Evolutionary conservation across 2,329 filamentous ascomycete species (phyloP), one percentile per base, ranked within the genome.

Genomic region (Pleomassaria siparia): DNA sequence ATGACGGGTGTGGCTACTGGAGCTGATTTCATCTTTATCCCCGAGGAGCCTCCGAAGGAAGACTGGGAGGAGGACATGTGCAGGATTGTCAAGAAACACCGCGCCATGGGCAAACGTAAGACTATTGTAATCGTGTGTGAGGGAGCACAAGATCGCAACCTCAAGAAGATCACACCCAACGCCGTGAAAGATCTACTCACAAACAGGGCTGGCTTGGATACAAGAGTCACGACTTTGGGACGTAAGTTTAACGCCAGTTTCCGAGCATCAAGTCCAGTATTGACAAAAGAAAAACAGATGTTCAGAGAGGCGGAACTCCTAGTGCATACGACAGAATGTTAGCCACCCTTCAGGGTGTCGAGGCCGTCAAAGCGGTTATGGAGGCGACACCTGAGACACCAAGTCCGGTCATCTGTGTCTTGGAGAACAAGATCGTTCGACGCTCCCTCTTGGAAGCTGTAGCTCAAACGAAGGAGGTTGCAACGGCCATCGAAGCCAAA

Each of bases 51-150:
- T 49, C 89, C 90, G 37, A 80, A 84, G 50, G 84, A 89, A 53
- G 87, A 92, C 63, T 99, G 94, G 94, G 84, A 88, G 69, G 82
- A 89, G 50, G 86, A 95, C 50, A 96, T 96, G 91, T 88, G 84
- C 64, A 74, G 78, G 18, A 85, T 96, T 47, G 49, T 56, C 45
- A 54, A 61, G 53, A 67, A 94, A 85, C 94, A 97, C 74, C 86
- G 94, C 56, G 78, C 80, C 53, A 80, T 90, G 66, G 94, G 94
- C 65, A 99, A 97, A 81, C 84, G 94, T 63, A 95, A 96, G 78
- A 97, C 94, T 1, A 97, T 97, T 62, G 92, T 99, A 63, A 96
- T 99, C 62, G 88, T 99, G 43, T 94, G 94, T 43, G 94, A 99
- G 74, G 94, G 94, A 58, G 94, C 94, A 33, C 64, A 66, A n/a